phyloP scores from a whole-genome alignment of 2,329 filamentous ascomycete species.

The Pseudogymnoascus sp. region DNA sequence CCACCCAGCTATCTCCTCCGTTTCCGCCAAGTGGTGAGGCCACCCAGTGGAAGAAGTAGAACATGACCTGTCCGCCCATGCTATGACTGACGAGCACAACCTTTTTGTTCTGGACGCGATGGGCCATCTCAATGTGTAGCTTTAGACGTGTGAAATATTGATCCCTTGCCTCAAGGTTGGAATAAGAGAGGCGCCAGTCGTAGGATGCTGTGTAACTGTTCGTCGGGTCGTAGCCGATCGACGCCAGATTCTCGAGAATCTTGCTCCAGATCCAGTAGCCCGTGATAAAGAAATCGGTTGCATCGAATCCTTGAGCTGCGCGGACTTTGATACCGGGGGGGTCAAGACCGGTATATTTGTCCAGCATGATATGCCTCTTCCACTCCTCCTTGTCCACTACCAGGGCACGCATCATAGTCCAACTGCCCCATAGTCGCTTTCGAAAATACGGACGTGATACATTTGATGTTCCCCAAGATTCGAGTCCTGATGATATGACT shows the following conservation, averaged over 20 bases:
- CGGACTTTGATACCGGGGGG: constrained; percentile 84
- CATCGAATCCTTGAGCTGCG: constrained; percentile 93
- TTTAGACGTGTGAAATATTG: constrained; percentile 92
- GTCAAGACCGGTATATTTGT: constrained; percentile 83
- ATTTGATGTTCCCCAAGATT: constrained; percentile 91
- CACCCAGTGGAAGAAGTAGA: constrained; percentile 73
- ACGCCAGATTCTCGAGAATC: constrained; percentile 92
- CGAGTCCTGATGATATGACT: constrained; percentile 92
- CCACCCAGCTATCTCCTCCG: constrained; percentile 83
- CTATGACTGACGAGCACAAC: constrained; percentile 84
- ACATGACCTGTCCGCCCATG: constrained; percentile 93
- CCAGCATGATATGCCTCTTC: constrained; percentile 96
- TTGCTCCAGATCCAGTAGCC: constrained; percentile 97
- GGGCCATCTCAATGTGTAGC: constrained; percentile 78
- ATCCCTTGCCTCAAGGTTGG: constrained; percentile 81
- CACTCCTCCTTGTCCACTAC: constrained; percentile 88
- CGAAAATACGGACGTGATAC: constrained; percentile 83
- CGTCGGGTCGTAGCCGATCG: constrained; percentile 87
- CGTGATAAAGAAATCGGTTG: constrained; percentile 87
- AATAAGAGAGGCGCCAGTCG: constrained; percentile 89
- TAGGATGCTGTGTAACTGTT: constrained; percentile 65
- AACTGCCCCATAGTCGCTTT: constrained; percentile 92
- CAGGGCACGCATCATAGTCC: constrained; percentile 96
- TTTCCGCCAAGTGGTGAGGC: constrained; percentile 69
- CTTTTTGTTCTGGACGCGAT: constrained; percentile 67